A percentile compares a stretch with the other conserved stretches of the same genome.
phyloP scores from a whole-genome alignment of 768 basidiomycete genomes.

The Auriscalpium microsporum region DNA sequence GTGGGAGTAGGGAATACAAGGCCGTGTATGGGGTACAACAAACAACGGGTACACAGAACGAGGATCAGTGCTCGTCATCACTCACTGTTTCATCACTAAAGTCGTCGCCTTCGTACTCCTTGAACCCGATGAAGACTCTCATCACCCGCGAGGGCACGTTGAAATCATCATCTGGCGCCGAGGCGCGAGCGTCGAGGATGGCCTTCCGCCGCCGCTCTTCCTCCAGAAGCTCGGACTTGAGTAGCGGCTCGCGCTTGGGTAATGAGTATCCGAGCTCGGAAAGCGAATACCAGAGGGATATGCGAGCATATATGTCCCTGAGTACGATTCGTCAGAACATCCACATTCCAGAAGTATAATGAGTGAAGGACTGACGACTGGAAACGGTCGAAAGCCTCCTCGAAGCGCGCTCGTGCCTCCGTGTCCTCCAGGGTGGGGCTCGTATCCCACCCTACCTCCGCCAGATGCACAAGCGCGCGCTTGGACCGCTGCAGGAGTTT shows the following conservation, averaged over 20 bases:
- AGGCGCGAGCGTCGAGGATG: constrained; percentile 50
- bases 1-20: not conserved
- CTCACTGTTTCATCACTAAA: not conserved
- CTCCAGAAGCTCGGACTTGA: constrained; percentile 62
- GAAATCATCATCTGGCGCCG: constrained; percentile 38
- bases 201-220: constrained; percentile 54
- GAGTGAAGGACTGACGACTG: constrained; percentile 8
- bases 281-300: constrained; percentile 58
- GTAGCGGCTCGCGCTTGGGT: constrained; percentile 52
- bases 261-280: constrained; percentile 49
- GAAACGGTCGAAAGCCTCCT: constrained; percentile 11
- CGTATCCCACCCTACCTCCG: constrained; percentile 62
- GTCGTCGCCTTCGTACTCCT: constrained; percentile 18
- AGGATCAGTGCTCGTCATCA: constrained; percentile 1
- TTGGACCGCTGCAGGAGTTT: constrained; percentile 52
- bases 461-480: constrained; percentile 33
- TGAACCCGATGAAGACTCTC: constrained; percentile 55
- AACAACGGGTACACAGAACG: not conserved
- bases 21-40: not conserved
- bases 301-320: constrained; percentile 60
- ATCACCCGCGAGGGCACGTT: constrained; percentile 49
- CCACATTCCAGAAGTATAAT: not conserved
- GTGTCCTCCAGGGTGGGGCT: constrained; percentile 5
- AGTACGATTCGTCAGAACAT: not conserved
- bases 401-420: constrained; percentile 8